These are phyloP conservation scores for Castanospermum australe DNA, from an alignment of 306 rosid genomes.

Conservation along the genomic window DNA sequence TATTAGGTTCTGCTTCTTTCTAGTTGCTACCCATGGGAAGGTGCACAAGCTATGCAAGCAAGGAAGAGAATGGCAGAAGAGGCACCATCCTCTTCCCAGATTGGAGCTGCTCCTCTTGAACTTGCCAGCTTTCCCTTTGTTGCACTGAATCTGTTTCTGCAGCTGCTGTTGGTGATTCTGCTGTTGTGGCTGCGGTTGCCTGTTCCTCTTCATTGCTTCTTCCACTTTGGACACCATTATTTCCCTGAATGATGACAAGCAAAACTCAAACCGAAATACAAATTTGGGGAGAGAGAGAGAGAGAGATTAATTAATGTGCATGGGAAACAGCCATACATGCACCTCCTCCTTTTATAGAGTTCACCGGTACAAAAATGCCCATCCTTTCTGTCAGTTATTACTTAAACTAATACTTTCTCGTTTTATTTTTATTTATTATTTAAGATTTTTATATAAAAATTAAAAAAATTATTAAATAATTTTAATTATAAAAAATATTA, in stretches of 20 bases:
- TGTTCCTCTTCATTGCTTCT: constrained; percentile 65
- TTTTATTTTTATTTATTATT: not conserved
- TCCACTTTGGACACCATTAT: constrained; percentile 81
- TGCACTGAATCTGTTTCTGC: constrained; percentile 74
- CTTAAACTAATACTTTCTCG: too few relatives aligned
- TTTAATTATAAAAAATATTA: too few relatives aligned
- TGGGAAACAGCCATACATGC: constrained; percentile 36
- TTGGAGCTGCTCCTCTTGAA: constrained; percentile 90
- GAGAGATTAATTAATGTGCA: constrained; percentile 23
- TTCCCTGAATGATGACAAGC: not conserved
- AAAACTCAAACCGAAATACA: not conserved
- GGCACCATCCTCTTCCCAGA: constrained; percentile 82
- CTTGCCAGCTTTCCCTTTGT: constrained; percentile 70
- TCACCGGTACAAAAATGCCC: constrained; percentile 28
- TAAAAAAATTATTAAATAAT: too few relatives aligned
- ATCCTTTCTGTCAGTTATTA: constrained; percentile 17
- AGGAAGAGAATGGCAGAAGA: constrained; percentile 93
- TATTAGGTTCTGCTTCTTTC: not conserved
- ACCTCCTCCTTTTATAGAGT: constrained; percentile 53
- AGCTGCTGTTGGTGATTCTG: constrained; percentile 37
- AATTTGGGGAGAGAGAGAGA: not conserved
- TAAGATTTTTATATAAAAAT: too few relatives aligned
- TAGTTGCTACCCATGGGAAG: constrained; percentile 37
- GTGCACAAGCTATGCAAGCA: constrained; percentile 92
- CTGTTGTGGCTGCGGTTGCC: constrained; percentile 35